These are phyloP conservation scores for Chloropicon primus DNA, from an alignment of 139 green algal genomes.

Conservation along the genomic window DNA sequence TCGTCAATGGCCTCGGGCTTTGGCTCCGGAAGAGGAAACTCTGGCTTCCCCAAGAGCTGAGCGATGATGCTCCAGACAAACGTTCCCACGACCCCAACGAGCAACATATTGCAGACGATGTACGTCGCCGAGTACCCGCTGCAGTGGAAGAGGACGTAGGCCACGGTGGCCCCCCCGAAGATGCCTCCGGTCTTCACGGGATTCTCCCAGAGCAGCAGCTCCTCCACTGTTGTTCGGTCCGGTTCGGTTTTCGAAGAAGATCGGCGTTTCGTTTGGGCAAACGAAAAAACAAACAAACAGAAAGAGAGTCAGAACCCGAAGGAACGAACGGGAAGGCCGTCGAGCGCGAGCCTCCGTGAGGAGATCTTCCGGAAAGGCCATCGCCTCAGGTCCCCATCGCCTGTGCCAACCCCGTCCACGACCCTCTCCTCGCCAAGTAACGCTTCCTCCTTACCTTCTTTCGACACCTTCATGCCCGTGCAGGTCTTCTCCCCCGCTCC, in stretches of 20 bases:
- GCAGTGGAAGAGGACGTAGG: background rate
- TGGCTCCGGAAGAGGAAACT: background rate
- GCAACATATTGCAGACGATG: background rate
- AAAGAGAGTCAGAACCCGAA: no score
- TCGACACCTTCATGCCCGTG: background rate
- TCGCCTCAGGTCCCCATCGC: no score
- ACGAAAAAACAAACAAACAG: no score
- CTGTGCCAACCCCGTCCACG: no score
- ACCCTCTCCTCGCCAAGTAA: no score
- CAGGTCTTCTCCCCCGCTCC: background rate
- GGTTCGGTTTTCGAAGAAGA: no score
- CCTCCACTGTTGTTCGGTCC: no score
- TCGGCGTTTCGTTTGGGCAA: no score
- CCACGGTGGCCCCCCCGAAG: background rate
- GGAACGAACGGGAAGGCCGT: no score
- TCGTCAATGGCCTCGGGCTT: background rate
- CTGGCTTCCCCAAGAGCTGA: background rate
- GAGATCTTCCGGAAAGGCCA: no score
- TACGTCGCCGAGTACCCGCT: background rate
- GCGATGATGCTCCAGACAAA: background rate
- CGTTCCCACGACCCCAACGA: background rate
- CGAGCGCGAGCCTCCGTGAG: no score
- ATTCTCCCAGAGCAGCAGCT: background rate
- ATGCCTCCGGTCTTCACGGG: background rate
- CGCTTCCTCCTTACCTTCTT: background rate